Evolutionary conservation across 805 yeast genomes (phyloP), one percentile per base, ranked within the genome.

Genomic region (Candida dajiaensis): DNA sequence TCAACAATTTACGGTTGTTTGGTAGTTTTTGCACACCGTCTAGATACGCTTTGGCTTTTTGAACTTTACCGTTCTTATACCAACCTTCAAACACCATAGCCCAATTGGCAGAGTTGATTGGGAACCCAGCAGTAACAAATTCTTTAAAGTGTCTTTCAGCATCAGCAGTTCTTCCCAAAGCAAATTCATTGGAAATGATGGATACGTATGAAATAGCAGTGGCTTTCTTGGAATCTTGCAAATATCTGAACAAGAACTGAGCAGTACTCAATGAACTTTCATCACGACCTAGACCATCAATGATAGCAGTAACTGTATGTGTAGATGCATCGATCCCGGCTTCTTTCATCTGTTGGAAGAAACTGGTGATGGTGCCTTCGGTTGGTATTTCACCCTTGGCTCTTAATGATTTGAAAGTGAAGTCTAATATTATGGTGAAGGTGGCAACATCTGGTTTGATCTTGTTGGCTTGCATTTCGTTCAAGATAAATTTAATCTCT

Each of bases 361-460:
- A 60, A 7, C 59, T 59, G 11, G 65, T 68, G 21, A 75, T 63
- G 4, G 65, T 52, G n/a, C 65, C 61, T 11, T 62, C 59, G 31
- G 70, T 63, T 9, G 79, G 72, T 2, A 64, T 55, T 48, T 65
- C 60, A 10, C 78, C 79, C 31, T 73, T 67, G n/a, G 65, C 66
- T 36, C 64, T 64, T 29, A 71, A 66, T 31, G 65, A 47, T 57
- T 77, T 78, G 65, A 82, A 70, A 51, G 73, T 68, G 44, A 73
- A 63, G 55, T 82, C 81, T 44, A 83, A 70, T 21, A 82, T 64
- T 31, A 76, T 73, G 4, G 89, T 75, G 63, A 78, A 78, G 2
- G 90, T 82, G 16, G 79, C 79, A 40, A 79, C 69, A 58, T 81
- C 86, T 23, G 84, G 83, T 33, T 68, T 56, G 21, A 82, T 61